A percentile compares a stretch with the other conserved stretches of the same genome.
phyloP scores from a whole-genome alignment of 768 basidiomycete genomes.

The Pisolithus marmoratus region DNA sequence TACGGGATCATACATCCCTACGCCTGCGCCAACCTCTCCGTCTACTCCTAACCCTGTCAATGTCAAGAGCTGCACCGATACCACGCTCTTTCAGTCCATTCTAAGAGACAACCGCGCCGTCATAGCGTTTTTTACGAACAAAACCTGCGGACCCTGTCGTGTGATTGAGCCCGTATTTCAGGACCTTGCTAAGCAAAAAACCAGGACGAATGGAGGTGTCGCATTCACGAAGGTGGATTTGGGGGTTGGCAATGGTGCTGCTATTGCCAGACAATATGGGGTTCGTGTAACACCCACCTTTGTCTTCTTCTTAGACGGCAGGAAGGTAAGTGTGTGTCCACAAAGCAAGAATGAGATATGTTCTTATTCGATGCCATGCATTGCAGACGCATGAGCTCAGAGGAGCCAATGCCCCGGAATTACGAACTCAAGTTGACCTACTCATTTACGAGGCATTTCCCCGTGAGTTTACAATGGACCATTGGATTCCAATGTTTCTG shows the following conservation, averaged over 20 bases:
- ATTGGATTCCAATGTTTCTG: neutral
- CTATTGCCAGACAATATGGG: constrained; percentile 56
- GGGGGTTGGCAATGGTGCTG: constrained; percentile 55
- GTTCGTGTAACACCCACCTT: constrained; percentile 85
- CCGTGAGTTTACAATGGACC: constrained; percentile 43
- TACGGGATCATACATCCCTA: constrained; percentile 9
- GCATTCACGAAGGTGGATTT: constrained; percentile 86
- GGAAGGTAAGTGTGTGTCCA: constrained; percentile 45
- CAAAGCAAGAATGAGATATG: neutral
- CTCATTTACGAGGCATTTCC: constrained; percentile 75
- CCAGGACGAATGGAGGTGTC: constrained; percentile 40
- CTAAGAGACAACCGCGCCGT: constrained; percentile 64
- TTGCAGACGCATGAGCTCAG: constrained; percentile 63
- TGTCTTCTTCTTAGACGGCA: constrained; percentile 75
- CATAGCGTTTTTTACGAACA: constrained; percentile 77
- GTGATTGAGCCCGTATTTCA: constrained; percentile 85
- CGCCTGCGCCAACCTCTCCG: constrained; percentile 15
- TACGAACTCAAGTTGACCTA: constrained; percentile 69
- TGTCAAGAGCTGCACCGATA: constrained; percentile 65
- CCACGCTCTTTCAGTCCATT: constrained; percentile 62
- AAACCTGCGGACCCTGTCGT: constrained; percentile 72
- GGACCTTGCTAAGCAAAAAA: constrained; percentile 62
- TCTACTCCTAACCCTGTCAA: constrained; percentile 34
- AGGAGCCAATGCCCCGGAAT: constrained; percentile 63
- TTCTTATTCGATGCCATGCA: neutral